Base-by-base conservation (phyloP, 306 rosid genomes). In the Malus fusca region DNA sequence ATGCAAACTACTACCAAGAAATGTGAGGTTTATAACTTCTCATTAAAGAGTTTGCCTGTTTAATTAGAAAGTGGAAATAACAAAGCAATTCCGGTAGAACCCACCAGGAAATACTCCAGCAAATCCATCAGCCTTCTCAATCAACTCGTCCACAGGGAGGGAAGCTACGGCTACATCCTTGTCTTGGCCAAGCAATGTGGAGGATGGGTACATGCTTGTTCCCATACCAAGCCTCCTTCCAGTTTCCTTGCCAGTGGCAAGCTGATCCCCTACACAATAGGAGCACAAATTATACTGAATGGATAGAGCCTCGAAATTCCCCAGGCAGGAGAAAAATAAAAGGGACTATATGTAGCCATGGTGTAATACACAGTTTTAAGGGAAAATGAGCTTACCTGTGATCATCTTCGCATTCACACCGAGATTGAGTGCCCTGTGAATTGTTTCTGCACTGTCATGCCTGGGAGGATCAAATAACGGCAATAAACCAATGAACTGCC, bases 191-290 rank as follows among this genome's bases (percentile, higher is more conserved):
- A 95, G 98, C 83, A 95, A 88, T 61, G 99, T 83, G 68, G 97
- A 92, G 64, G 99, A 95, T 1, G 99, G 99, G 77, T 92, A 95
- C 99, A 95, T 95, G 82, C 92, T 95, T 74, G 99, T 90, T 82
- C 99, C 98, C 99, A 95, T 95, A 22, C 99, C 99, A 68, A 95
- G 99, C 80, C 99, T 87, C 40, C 99, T 85, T 18, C 99, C 99
- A 66, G 99, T 95, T 89, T 95, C 98, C 84, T 95, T 95, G 69
- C 76, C 99, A 85, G 92, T 95, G 75, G 99, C 99, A 65, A 95
- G 93, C 73, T 95, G 99, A 83, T 95, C 99, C 60, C 99, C 99
- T 95, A 35, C 74, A 79, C 61, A 83, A 75, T 17, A 25, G 76
- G 60, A 11, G 19, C 48, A 42, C 12, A 71, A 61, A 59, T 48